These are phyloP conservation scores for Lachancea fermentati DNA, from an alignment of 805 yeast species.

Conservation along the genomic window DNA sequence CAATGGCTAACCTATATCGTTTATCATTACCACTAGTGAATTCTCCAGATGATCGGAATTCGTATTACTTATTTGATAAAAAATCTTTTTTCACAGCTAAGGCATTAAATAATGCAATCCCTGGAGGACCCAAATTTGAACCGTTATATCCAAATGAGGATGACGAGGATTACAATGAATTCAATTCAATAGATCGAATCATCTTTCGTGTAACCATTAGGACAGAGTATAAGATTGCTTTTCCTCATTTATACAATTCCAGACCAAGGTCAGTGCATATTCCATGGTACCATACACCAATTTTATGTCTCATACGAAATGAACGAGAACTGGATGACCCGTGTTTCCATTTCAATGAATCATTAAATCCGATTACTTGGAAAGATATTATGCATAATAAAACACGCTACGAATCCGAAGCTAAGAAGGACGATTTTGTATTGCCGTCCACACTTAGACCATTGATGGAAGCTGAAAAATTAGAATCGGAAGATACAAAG, in stretches of 20 bases:
- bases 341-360: constrained; percentile 50
- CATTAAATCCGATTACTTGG: constrained; percentile 50
- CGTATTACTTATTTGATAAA: constrained; percentile 67
- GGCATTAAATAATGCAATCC: constrained; percentile 77
- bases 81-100: constrained; percentile 85
- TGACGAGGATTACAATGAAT: constrained; percentile 80
- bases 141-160: constrained; percentile 66
- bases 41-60: constrained; percentile 53
- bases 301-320: constrained; percentile 42
- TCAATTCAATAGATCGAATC: constrained; percentile 81
- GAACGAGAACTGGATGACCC: constrained; percentile 45
- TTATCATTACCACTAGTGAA: constrained; percentile 67
- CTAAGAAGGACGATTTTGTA: constrained; percentile 36
- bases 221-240: constrained; percentile 83
- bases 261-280: constrained; percentile 59
- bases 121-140: constrained; percentile 96
- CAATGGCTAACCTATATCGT: constrained; percentile 60
- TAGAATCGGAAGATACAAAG: constrained; percentile 43
- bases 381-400: constrained; percentile 13
- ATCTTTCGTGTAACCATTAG: constrained; percentile 72
- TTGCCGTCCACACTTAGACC: constrained; percentile 46
- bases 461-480: constrained; percentile 40
- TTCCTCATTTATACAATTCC: constrained; percentile 78
- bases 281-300: constrained; percentile 61
- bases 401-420: constrained; percentile 24